Percentiles rank a stretch among this genome's conserved stretches.
These are phyloP conservation scores for Cercospora janseana DNA, from an alignment of 2,329 filamentous ascomycete genomes.

Conservation along the genomic window DNA sequence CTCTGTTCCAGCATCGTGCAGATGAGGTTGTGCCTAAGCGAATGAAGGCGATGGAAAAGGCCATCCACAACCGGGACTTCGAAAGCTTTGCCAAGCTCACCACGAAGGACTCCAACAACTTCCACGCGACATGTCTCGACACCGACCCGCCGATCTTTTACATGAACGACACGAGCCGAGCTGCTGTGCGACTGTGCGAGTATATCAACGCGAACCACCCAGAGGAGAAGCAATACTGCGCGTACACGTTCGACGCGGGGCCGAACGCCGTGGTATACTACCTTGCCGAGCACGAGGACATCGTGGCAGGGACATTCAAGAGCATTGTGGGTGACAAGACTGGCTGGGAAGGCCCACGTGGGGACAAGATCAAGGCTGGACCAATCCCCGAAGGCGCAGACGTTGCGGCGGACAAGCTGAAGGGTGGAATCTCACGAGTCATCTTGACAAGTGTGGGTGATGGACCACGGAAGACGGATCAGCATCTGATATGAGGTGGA, in stretches of 20 bases:
- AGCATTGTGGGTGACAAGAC: conserved; percentile 60
- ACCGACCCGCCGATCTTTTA: conserved; percentile 98
- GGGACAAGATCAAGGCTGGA: conserved; percentile 52
- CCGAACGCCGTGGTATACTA: conserved; percentile 98
- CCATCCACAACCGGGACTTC: conserved; percentile 77
- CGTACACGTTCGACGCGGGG: conserved; percentile 96
- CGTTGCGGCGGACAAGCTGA: conserved; percentile 57
- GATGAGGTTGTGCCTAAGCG: conserved; percentile 73
- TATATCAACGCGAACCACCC: conserved; percentile 68
- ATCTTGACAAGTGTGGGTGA: conserved; percentile 91
- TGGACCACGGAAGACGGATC: conserved; percentile 76
- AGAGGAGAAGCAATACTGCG: conserved; percentile 76
- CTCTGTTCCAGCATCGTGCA: conserved; percentile 78
- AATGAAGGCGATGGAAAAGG: conserved; percentile 82
- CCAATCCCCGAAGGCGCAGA: conserved; percentile 60
- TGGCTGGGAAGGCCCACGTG: conserved; percentile 66
- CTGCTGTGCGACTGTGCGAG: conserved; percentile 85
- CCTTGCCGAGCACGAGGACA: conserved; percentile 69
- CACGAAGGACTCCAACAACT: conserved; percentile 95
- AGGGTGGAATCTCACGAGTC: conserved; percentile 78
- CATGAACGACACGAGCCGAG: conserved; percentile 88
- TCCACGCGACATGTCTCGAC: conserved; percentile 92
- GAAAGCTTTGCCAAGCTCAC: conserved; percentile 82
- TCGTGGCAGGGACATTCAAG: conserved; percentile 77
- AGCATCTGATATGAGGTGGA: conserved; percentile 43